Evolutionary conservation across 23 red algal species (phyloP), one percentile per base, ranked within the genome.

Genomic region (Gracilariopsis chorda): DNA sequence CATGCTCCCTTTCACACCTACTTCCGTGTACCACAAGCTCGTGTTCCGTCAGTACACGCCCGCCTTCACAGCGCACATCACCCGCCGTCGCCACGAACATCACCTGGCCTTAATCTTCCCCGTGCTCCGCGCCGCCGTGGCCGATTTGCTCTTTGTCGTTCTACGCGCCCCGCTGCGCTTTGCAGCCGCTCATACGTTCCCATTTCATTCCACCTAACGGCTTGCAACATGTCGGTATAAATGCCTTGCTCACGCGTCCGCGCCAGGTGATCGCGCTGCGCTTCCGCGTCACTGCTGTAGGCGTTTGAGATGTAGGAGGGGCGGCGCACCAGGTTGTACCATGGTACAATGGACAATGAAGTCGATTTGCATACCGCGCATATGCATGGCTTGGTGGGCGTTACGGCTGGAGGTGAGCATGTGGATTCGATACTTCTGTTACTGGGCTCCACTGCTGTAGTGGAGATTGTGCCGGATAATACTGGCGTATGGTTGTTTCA

Each of bases 291-390:
- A 78, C 73, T 5, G 45, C 21, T 21, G 73, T 4, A 7, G 44
- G 36, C 4, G 45, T 72, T 72, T 3, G 29, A 67, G 33, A 7
- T 86, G 12, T 39, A 67, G 41, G 33, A 62, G 36, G 61, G 61
- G 2, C 28, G 47, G 11, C 55, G 32, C 21, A 37, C 41, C 21
- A 9, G 60, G 23, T 65, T 53, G 61, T 72, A 69, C 41, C 47
- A 49, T 20, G 82, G 20, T 4, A 14, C 82, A 1, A 59, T 86
- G 20, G 82, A 59, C 61, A 86, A 86, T 39, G 82, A 86, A 24
- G 82, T 86, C 2, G 82, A 86, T 37, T 56, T 86, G 36, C 82
- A 86, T 42, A 86, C 82, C 44, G 61, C 65, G 4, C 82, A 86
- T 34, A 23, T 86, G 40, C 82, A 86, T 59, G 82, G 82, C 21